Percentiles rank a stretch among this genome's conserved stretches.
Conservation (phyloP, 306 rosid genomes). For the Boehmeria nivea region DNA sequence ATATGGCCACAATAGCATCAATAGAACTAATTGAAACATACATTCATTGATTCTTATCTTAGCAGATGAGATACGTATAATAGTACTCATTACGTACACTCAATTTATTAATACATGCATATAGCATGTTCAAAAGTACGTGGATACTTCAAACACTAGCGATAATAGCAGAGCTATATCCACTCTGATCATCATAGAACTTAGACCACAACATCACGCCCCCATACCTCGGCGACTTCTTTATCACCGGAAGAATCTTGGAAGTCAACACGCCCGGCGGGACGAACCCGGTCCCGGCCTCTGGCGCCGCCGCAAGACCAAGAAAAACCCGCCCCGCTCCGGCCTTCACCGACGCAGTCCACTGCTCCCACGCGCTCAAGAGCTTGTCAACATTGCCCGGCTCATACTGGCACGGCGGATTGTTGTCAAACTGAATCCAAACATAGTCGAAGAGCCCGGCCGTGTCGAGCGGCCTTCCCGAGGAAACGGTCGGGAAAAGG, state of each 20-base stretch:
- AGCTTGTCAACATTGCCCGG: conserved; percentile 45
- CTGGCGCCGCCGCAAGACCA: conserved; percentile 64
- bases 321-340: conserved; percentile 47
- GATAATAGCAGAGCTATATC: no score
- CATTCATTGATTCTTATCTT: no score
- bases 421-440: conserved; percentile 40
- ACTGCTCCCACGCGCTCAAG: conserved; percentile 46
- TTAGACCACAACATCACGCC: no score
- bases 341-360: conserved; percentile 43
- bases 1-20: no score
- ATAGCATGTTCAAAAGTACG: no score
- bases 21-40: no score
- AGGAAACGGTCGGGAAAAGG: conserved; percentile 26
- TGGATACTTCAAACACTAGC: no score
- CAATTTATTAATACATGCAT: conserved; percentile 47
- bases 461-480: conserved; percentile 23
- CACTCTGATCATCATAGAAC: no score
- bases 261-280: conserved; percentile 47
- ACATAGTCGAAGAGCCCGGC: conserved; percentile 31
- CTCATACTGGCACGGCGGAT: conserved; percentile 33
- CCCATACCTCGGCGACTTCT: conserved; percentile 49
- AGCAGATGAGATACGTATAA: no score
- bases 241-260: conserved; percentile 47
- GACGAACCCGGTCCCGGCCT: conserved; percentile 60
- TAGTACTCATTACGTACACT: no score